Evolutionary conservation across 2,329 filamentous ascomycete genomes (phyloP), one percentile per base, ranked within the genome.

Genomic region (Fusarium chuoi): DNA sequence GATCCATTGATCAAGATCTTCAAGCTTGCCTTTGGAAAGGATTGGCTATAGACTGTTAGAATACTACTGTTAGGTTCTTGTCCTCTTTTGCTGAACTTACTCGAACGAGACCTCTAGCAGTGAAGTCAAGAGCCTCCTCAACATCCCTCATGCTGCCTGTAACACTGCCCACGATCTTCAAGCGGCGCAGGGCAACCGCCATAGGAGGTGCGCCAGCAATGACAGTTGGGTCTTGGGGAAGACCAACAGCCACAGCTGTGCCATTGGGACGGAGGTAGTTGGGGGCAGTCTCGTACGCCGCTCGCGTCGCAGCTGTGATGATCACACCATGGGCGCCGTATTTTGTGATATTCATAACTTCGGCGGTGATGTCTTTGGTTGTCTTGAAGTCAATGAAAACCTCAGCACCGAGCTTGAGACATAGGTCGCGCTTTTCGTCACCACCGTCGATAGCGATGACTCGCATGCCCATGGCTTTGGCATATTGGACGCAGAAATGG

Each of bases 271-370:
- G 92, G 59, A 97, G 91, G 81, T 97, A 97, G 81, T 88, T 91
- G 39, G 93, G 90, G 14, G 95, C 95, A 84, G 97, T 94, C 84
- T 97, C 94, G 89, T 98, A 98, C n/a, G 95, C 95, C 84, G 91
- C 93, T 87, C 97, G 94, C 74, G 87, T 90, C 49, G 94, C 94
- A 56, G 95, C 95, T 44, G 97, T 90, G 24, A 97, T 87, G 71
- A 98, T 87, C 56, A 96, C 94, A 18, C 94, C 95, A 76, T 97
- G 93, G 4, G 95, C 94, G 48, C 95, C 95, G n/a, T 93, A 87
- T 20, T 92, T 93, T 70, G 90, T 87, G 36, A 90, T 89, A 84
- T 94, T 93, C 62, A 61, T 62, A 3, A 98, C 94, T 75, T 96
- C 93, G 76, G 89, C 88, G 69, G 96, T 91, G 15, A 98, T 83